Base-by-base conservation (phyloP, 208 protist species). In the Leishmania guyanensis region DNA sequence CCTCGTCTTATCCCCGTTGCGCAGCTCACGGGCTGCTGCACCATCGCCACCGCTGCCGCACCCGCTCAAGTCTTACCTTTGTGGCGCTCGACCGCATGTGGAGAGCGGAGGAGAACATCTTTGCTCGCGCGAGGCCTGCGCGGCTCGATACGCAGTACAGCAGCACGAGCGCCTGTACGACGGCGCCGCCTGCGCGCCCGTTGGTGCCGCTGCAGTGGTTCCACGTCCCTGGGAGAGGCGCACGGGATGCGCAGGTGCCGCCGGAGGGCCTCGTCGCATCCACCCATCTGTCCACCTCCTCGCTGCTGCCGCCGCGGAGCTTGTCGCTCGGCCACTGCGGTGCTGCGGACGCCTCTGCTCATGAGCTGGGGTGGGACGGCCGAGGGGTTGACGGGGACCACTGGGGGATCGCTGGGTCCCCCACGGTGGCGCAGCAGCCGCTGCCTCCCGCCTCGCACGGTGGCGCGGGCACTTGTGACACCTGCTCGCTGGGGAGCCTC, bases 81-180 rank as follows among this genome's bases (percentile, higher is more conserved):
- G 71, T n/a, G 71, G 50, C 3, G 46, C 46, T 43, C 9, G 48
- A 5, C 5, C 10, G 43, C 12, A 86, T 86, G 82, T 86, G 82
- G 82, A 71, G 78, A 4, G 43, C 65, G 2, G 82, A 86, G 46
- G 17, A n/a, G 26, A 86, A 82, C 66, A 79, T 75, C 29, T 82
- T 86, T 79, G 66, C 22, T 8, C 78, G 68, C 26, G 69, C 82
- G 26, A 53, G 64, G 60, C 78, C 78, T 1, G 78, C 82, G 36
- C 78, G 62, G 53, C 73, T 86, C 29, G 72, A 82, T 54, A 53
- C 78, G 36, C 82, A 69, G 64, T 86, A 82, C 82, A 53, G 73
- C 78, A 68, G 26, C 43, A 33, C 43, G 26, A 43, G 51, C 9
- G 68, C 39, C 20, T 51, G 17, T 2, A 69, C 17, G 46, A 20